These are phyloP conservation scores for Heimioporus punctisporus DNA, from an alignment of 1,284 basidiomycete genomes.

Conservation along the genomic window DNA sequence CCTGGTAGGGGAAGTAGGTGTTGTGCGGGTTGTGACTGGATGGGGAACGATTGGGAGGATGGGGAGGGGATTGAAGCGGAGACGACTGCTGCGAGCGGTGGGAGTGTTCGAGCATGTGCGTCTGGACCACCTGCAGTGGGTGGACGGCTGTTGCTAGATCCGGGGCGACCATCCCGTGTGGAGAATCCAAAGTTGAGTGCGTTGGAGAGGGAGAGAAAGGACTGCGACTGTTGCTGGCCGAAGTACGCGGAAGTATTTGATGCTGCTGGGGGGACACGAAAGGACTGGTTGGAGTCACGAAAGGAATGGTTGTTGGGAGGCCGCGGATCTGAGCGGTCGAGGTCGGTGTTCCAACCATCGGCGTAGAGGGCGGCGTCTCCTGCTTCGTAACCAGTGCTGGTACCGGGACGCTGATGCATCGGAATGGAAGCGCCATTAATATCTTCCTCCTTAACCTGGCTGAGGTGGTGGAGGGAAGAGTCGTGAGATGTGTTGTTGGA, in stretches of 20 bases:
- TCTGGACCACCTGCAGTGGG: conserved; percentile 40
- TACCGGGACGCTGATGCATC: conserved; percentile 60
- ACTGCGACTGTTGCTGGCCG: conserved; percentile 54
- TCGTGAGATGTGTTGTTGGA: conserved; percentile 11
- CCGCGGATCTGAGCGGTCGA: conserved; percentile 38
- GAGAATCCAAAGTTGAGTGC: conserved; percentile 50
- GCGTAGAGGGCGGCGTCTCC: conserved; percentile 42
- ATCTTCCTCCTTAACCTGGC: conserved; percentile 59
- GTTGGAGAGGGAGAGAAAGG: conserved; percentile 65
- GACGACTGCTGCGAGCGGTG: conserved; percentile 74
- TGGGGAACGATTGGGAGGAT: conserved; percentile 35
- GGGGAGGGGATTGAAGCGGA: conserved; percentile 56
- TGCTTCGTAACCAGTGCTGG: conserved; percentile 71
- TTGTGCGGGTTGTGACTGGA: conserved; percentile 41
- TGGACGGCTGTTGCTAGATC: conserved; percentile 50
- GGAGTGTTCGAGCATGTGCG: conserved; percentile 55
- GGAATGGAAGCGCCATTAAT: conserved; percentile 26
- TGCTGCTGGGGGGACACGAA: conserved; percentile 53
- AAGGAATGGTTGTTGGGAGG: conserved; percentile 58
- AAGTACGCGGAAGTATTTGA: conserved; percentile 37
- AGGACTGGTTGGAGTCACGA: conserved; percentile 73
- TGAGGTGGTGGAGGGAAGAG: conserved; percentile 17
- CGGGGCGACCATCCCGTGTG: conserved; percentile 47
- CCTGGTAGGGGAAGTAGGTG: conserved; percentile 49
- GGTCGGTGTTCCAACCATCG: conserved; percentile 38